phyloP scores from a whole-genome alignment of 2,329 filamentous ascomycete genomes.

The Talaromyces sp. region DNA sequence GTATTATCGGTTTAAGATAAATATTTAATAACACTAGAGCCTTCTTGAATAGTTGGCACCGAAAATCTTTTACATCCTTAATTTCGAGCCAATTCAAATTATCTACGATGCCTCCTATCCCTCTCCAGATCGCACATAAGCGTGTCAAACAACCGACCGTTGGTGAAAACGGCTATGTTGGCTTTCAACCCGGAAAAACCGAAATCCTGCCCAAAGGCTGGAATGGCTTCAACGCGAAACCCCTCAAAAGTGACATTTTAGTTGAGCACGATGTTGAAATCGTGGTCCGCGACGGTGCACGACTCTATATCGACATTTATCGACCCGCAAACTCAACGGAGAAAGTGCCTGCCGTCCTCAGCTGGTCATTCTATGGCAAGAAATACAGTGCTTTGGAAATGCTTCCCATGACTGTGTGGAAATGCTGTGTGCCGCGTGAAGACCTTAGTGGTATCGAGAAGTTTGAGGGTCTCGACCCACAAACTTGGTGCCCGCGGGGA shows the following conservation, averaged over 20 bases:
- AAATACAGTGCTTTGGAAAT: slow-evolving; percentile 40
- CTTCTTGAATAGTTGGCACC: neutral
- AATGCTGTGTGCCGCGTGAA: slow-evolving; percentile 34
- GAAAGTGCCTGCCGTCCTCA: slow-evolving; percentile 42
- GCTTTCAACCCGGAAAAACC: slow-evolving; percentile 36
- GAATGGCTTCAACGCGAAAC: slow-evolving; percentile 35
- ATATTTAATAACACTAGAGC: neutral
- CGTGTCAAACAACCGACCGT: slow-evolving; percentile 26
- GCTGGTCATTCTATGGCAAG: slow-evolving; percentile 48
- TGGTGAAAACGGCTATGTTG: slow-evolving; percentile 43
- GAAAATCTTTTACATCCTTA: neutral
- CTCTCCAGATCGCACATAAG: slow-evolving; percentile 29
- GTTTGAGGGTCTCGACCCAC: slow-evolving; percentile 45
- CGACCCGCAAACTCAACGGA: slow-evolving; percentile 36
- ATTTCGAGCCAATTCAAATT: neutral
- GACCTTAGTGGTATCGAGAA: slow-evolving; percentile 35
- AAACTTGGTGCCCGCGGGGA: slow-evolving; percentile 29
- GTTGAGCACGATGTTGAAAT: slow-evolving; percentile 49
- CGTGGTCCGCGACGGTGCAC: slow-evolving; percentile 40
- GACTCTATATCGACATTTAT: slow-evolving; percentile 46
- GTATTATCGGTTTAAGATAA: neutral
- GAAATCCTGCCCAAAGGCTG: slow-evolving; percentile 40
- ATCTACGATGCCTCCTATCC: slow-evolving; percentile 28
- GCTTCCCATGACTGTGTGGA: slow-evolving; percentile 38
- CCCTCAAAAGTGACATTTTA: slow-evolving; percentile 37